Evolutionary conservation across 2,329 filamentous ascomycete genomes (phyloP), one percentile per base, ranked within the genome.

Genomic region (Botrytis paeoniae): DNA sequence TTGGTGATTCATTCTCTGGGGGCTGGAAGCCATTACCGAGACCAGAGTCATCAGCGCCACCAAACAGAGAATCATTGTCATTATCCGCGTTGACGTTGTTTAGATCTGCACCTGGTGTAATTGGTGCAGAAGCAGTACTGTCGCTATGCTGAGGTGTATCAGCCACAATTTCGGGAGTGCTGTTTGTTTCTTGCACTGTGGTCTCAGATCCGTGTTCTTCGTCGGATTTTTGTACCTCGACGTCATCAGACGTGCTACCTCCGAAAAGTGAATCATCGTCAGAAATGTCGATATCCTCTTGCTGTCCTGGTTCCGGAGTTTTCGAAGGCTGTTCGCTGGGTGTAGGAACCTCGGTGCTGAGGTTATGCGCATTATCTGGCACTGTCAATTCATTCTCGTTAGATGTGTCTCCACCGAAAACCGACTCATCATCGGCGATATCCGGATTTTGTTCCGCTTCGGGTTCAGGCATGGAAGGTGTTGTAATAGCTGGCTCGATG

Each of bases 1-100:
- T 18, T 8, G 6, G 10, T 14, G 14, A n/a, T 8, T 16, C 1
- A 1, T 29, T n/a, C 6, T 29, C 0, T 8, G 29, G 1, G 7
- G 18, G 8, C 51, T 54, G 25, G 8, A 4, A 4, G 54, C 7
- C 18, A 0, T 59, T 29, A 20, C 32, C 59, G 6, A 39, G 22
- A 5, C 3, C 59, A 39, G 35, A 25, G 4, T 39, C 35, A 6
- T 61, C 59, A 3, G 16, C 12, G 3, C 25, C 59, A 14, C 59
- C 59, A 39, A 61, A 61, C 22, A 61, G 6, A 8, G 35, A 39
- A 14, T 61, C 59, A 22, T 61, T n/a, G 12, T 39, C 59, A 8
- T n/a, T 4, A 9, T 61, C 59, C 7, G 35, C 12, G 6, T 8
- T n/a, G 35, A 10, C 1, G 1, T 39, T 18, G 12, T 61, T 2